These are phyloP conservation scores for Clausena lansium DNA, from an alignment of 345 rosid genomes.

Conservation along the genomic window DNA sequence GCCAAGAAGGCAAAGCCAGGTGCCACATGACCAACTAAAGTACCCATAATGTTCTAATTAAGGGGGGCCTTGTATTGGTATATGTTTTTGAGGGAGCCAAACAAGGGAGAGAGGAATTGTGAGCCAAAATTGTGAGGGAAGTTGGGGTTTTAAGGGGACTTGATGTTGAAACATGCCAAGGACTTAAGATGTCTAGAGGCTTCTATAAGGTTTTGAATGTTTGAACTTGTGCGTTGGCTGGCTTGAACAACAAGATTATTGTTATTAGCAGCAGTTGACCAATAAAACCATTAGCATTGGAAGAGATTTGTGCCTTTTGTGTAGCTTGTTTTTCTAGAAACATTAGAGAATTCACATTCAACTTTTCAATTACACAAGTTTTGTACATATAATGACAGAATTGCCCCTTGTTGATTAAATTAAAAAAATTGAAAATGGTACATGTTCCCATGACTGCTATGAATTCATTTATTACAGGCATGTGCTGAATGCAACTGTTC, in stretches of 20 bases:
- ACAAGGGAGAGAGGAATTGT: not conserved
- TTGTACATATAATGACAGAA: not conserved
- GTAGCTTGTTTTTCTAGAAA: slow-evolving; percentile 15
- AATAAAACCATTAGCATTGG: not conserved
- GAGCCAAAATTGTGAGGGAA: slow-evolving; percentile 10
- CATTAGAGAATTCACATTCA: not conserved
- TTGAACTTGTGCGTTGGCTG: slow-evolving; percentile 2
- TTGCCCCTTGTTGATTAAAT: not conserved
- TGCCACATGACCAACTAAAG: slow-evolving; percentile 69
- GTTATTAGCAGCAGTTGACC: slow-evolving; percentile 10
- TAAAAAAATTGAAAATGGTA: not conserved
- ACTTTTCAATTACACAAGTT: not conserved
- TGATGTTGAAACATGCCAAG: not conserved
- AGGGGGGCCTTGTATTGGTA: not conserved
- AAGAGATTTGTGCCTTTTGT: not conserved
- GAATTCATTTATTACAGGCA: not conserved
- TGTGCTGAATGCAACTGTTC: not conserved
- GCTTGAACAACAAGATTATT: slow-evolving; percentile 11
- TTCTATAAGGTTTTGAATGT: slow-evolving; percentile 13
- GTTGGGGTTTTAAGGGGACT: slow-evolving; percentile 7
- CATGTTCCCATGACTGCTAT: no score
- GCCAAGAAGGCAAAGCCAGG: slow-evolving; percentile 67
- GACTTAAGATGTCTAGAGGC: slow-evolving; percentile 16
- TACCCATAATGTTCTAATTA: slow-evolving; percentile 45
- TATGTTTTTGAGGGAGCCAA: not conserved